phyloP scores from a whole-genome alignment of 345 rosid genomes.

The Eucalyptus tenuipes region DNA sequence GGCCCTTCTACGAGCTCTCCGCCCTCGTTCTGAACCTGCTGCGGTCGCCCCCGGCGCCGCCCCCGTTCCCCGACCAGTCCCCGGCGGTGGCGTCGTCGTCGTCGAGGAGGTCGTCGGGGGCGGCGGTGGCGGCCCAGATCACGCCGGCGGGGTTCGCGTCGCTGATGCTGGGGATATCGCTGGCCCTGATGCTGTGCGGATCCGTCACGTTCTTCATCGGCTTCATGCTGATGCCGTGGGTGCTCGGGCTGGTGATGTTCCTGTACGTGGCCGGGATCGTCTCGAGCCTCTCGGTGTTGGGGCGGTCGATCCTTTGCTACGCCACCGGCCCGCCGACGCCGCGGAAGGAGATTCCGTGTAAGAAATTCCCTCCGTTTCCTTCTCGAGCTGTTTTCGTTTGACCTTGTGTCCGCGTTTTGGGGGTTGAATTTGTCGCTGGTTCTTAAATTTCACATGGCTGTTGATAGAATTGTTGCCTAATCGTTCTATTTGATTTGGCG shows the following conservation, averaged over 20 bases:
- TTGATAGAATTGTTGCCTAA: background rate
- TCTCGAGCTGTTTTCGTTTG: background rate
- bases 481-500: background rate
- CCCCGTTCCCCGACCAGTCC: slow-evolving; percentile 24
- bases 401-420: background rate
- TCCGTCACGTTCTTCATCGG: slow-evolving; percentile 92
- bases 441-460: background rate
- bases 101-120: background rate
- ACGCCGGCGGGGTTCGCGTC: slow-evolving; percentile 83
- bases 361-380: background rate
- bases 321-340: slow-evolving; percentile 42
- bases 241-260: slow-evolving; percentile 57
- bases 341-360: background rate
- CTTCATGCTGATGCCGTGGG: slow-evolving; percentile 93
- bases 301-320: slow-evolving; percentile 50
- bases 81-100: background rate
- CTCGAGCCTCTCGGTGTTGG: slow-evolving; percentile 59
- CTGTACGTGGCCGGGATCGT: slow-evolving; percentile 77
- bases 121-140: slow-evolving; percentile 16
- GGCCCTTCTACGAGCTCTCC: slow-evolving; percentile 58
- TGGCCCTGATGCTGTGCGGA: slow-evolving; percentile 86
- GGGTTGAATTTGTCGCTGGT: background rate
- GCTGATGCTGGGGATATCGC: slow-evolving; percentile 61
- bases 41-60: slow-evolving; percentile 56
- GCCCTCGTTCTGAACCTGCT: slow-evolving; percentile 54